Evolutionary conservation across 1,284 basidiomycete genomes (phyloP), one percentile per base, ranked within the genome.

Genomic region (Trichosporon sp.): DNA sequence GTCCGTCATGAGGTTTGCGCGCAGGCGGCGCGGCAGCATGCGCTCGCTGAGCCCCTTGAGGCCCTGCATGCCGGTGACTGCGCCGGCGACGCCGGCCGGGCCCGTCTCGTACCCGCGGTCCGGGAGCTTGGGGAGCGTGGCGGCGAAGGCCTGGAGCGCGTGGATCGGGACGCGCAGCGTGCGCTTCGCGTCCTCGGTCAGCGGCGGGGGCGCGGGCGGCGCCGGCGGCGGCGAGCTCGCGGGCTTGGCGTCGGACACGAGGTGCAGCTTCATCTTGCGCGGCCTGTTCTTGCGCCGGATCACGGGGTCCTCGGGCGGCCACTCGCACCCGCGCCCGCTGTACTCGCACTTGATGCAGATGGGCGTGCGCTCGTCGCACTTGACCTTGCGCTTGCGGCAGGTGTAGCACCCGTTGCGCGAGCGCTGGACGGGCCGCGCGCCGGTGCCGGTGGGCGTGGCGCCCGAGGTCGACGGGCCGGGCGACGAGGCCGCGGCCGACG

Each of bases 1-100:
- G 68, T 79, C 77, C 64, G 74, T 72, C 77, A 80, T 76, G 65
- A 77, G 29, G 42, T 67, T 66, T 2, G 75, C 76, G 34, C 74
- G 70, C 42, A 69, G 64, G 13, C 74, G 65, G 18, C 56, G 64
- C 27, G 74, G 71, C 58, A 75, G 69, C 58, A 76, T 64, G 13
- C 71, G 69, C 8, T 70, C 66, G n/a, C 63, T 64, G 34, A 67
- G 56, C 13, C 25, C 42, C 47, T 51, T 51, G 21, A 51, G 23
- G 7, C 47, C 47, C 21, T 51, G 18, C 47, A 51, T 51, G 21
- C 47, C 47, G 21, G 21, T 12, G 21, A 51, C 23, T 3, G 47
- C 23, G 18, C 47, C 47, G 15, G 47, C 47, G 7, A 51, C 23
- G 2, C 47, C 47, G 23, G 47, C 47, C 3, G 47, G 47, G 25